Evolutionary conservation across 257 asterid species (phyloP), one percentile per base, ranked within the genome.

Genomic region (Hygrophila difformis): DNA sequence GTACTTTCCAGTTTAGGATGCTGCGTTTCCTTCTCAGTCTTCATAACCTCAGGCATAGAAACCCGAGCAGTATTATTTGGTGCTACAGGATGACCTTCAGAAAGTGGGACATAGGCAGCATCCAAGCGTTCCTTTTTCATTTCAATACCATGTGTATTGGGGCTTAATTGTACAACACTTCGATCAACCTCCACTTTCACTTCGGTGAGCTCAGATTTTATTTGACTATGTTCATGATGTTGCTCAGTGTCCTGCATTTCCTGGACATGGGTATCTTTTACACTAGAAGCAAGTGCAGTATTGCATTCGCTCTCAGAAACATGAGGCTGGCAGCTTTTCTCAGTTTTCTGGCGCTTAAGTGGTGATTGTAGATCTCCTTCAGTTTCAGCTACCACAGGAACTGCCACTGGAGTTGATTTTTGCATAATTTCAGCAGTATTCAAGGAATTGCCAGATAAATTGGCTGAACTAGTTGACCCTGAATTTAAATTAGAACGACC

Each of bases 341-440:
- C 97, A 56, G 69, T 65, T 75, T 81, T 91, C 47, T 71, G 61
- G 63, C 99, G 96, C 29, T 91, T 91, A 41, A 60, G 55, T 47
- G 87, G 81, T 51, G 87, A 92, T 48, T 70, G 87, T 50, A 71
- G 63, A 67, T 68, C 87, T 63, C 63, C 85, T 12, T 76, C 72
- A 40, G 73, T 74, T 57, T 78, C 82, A 61, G 66, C 74, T 16
- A 68, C 51, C 18, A 57, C 63, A 38, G 62, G 55, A 51, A 46
- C 63, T 44, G 42, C 38, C 61, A 70, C 74, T 36, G 56, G 57
- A 62, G 67, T 53, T 44, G 66, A 62, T 53, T 63, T 66, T 64
- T 72, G 74, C 15, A 63, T 61, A 60, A 51, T 65, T 59, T 80
- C 94, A 57, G 59, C 68, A 55, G 71, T 43, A 69, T 75, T 82